phyloP scores from a whole-genome alignment of 176 grass and related monocot species.

The Thalia dealbata region DNA sequence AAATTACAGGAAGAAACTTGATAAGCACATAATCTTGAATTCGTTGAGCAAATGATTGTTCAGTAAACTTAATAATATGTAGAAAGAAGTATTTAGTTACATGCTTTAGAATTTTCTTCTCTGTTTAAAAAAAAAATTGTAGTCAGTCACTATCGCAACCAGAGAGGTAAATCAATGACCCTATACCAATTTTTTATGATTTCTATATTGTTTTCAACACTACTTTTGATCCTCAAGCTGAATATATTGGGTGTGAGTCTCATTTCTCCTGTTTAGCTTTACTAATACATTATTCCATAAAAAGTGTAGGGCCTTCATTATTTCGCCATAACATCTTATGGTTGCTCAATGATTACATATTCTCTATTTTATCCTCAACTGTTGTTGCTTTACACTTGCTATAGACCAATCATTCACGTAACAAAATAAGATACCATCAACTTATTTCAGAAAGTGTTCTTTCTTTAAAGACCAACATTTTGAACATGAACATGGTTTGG shows the following conservation, averaged over 20 bases:
- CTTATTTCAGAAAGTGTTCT: no score
- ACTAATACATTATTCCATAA: not conserved
- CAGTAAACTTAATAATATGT: not conserved
- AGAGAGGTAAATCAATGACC: no score
- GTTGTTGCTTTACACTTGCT: no score
- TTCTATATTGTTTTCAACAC: no score
- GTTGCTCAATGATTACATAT: not conserved
- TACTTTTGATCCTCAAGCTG: not conserved
- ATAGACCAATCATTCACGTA: no score
- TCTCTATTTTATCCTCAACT: no score
- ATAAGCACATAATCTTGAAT: conserved; percentile 3
- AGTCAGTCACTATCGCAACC: no score
- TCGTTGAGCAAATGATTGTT: conserved; percentile 10
- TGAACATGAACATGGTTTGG: no score
- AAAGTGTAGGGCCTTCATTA: not conserved
- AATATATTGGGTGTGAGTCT: not conserved
- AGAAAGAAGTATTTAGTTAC: not conserved
- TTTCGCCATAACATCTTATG: not conserved
- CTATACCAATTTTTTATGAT: no score
- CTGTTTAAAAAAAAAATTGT: not conserved
- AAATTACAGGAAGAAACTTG: conserved; percentile 5
- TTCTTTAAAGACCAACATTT: no score
- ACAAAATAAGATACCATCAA: no score
- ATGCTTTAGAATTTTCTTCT: not conserved
- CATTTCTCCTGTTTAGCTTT: not conserved